Base-by-base conservation (phyloP, 2,329 filamentous ascomycete species). In the Cordyceps javanica region DNA sequence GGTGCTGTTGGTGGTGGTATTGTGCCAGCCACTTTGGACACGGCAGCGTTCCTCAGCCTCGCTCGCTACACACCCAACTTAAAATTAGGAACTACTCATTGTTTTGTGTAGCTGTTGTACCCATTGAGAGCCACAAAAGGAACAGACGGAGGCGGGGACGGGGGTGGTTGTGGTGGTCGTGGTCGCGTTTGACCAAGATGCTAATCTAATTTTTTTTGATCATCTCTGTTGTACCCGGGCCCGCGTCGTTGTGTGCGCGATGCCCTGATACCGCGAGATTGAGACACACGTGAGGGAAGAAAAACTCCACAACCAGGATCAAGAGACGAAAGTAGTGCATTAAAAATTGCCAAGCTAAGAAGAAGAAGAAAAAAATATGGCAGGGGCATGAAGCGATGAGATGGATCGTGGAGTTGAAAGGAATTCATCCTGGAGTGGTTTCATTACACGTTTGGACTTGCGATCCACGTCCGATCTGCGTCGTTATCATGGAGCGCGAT, bases 401-500 rank as follows among this genome's bases (percentile, higher is more conserved):
- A 19, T 38, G 21, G 52, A 46, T 55, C 28, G 39, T 55, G 52
- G 38, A 45, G 14, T 10, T 23, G 26, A 44, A 42, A 44, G 11
- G 6, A 32, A 16, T 9, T 25, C 34, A n/a, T n/a, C n/a, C 16
- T 26, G 21, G 9, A 19, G 11, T 34, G 52, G 52, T 46, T 55
- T 46, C 46, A 46, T 55, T 55, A 55, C 26, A 42, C n/a, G 26
- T 23, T 23, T 34, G 8, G 23, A n/a, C 10, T 19, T 42, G 32
- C 42, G 52, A 48, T 55, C 53, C 53, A 55, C 10, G 53, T 39
- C 32, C 53, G 53, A 55, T 48, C 53, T 38, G 26, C 53, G 2
- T 5, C 49, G 30, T 51, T 39, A n/a, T 26, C 34, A 19, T 16
- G 23, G 13, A 44, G 25, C 11, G 19, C 23, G 36, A 10, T 41